These are phyloP conservation scores for Erythrophleum fordii DNA, from an alignment of 306 rosid genomes.

Conservation along the genomic window DNA sequence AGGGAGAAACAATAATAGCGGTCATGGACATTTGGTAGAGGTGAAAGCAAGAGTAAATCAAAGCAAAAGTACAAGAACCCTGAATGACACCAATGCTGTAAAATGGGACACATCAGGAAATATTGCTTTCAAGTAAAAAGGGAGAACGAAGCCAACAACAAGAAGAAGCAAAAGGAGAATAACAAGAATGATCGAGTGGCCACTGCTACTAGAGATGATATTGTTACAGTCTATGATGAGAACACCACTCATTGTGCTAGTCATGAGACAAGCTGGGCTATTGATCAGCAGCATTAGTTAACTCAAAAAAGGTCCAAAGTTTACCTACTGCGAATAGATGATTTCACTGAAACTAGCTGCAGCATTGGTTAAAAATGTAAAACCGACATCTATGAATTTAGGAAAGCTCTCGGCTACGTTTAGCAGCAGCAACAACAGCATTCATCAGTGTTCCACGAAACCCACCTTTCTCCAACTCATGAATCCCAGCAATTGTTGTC, in stretches of 20 bases:
- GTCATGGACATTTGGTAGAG: too few relatives aligned
- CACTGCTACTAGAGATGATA: not conserved
- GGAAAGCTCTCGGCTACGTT: slow-evolving; percentile 70
- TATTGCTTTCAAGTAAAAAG: too few relatives aligned
- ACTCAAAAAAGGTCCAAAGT: too few relatives aligned
- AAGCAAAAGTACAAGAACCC: too few relatives aligned
- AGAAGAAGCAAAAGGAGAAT: too few relatives aligned
- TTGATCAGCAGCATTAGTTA: not conserved
- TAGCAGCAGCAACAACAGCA: slow-evolving; percentile 84
- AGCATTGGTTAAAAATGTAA: not conserved
- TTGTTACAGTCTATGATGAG: not conserved
- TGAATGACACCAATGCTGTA: too few relatives aligned
- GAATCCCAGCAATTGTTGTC: slow-evolving; percentile 86
- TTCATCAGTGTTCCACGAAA: slow-evolving; percentile 93
- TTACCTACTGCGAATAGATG: not conserved
- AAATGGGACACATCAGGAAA: too few relatives aligned
- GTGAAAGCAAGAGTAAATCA: too few relatives aligned
- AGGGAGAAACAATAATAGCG: too few relatives aligned
- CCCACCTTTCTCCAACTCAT: slow-evolving; percentile 89
- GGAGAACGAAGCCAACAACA: too few relatives aligned
- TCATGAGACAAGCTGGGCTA: not conserved
- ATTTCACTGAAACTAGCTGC: slow-evolving; percentile 3
- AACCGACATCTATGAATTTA: not conserved
- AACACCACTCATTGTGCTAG: not conserved
- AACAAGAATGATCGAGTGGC: not conserved